These are phyloP conservation scores for Globisporangium paddicum DNA, from an alignment of 352 stramenopile genomes.

Conservation along the genomic window DNA sequence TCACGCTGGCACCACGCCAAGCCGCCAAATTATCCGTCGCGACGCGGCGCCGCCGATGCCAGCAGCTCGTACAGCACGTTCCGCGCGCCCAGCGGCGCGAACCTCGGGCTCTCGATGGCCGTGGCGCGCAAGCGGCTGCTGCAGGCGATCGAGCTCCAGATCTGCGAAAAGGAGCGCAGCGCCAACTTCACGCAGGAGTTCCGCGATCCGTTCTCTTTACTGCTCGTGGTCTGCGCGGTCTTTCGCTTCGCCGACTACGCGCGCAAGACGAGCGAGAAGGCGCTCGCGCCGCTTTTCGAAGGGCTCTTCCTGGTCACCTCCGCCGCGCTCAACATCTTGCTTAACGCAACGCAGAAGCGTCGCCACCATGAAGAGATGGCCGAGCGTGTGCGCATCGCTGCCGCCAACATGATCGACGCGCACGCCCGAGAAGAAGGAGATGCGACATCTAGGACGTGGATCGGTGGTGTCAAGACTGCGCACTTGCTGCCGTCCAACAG, in stretches of 20 bases:
- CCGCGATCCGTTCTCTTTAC: constrained; percentile 59
- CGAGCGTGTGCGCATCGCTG: constrained; percentile 62
- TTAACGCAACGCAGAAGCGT: constrained; percentile 65
- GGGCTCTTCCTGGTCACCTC: constrained; percentile 54
- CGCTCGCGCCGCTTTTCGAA: constrained; percentile 37
- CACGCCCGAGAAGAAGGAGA: not conserved
- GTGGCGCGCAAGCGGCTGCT: constrained; percentile 51
- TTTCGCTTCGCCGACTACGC: constrained; percentile 57
- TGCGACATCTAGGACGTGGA: constrained; percentile 15
- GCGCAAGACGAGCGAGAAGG: constrained; percentile 22
- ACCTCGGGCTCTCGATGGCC: constrained; percentile 47
- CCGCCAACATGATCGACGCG: constrained; percentile 48
- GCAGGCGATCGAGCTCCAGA: constrained; percentile 60
- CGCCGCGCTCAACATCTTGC: constrained; percentile 47
- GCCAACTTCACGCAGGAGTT: constrained; percentile 66
- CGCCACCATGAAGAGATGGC: constrained; percentile 76
- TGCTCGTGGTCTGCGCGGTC: constrained; percentile 58
- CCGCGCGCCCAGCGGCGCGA: not conserved
- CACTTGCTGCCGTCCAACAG: constrained; percentile 74
- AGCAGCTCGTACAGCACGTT: constrained; percentile 13
- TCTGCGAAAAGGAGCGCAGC: constrained; percentile 64
- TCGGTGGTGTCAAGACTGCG: constrained; percentile 27
- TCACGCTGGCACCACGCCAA: constrained; percentile 6
- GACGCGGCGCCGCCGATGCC: not conserved
- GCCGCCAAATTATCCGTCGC: constrained; percentile 11